These are phyloP conservation scores for Geosiphon pyriformis DNA, from an alignment of 192 early-diverging fungal species.

Conservation along the genomic window DNA sequence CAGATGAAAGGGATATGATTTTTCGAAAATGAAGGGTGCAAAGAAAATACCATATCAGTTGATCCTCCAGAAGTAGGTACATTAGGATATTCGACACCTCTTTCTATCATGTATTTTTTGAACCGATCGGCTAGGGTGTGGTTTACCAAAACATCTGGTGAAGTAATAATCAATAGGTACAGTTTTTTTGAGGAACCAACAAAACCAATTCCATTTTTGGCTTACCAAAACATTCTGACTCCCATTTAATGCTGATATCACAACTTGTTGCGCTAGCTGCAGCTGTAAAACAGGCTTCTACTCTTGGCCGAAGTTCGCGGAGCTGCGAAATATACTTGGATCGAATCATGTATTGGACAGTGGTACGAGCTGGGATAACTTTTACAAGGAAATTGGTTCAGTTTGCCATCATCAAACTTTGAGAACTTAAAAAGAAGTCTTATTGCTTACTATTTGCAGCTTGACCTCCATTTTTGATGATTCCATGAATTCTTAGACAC, in stretches of 20 bases:
- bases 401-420: not conserved
- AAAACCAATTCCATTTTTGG: not conserved
- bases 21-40: not conserved
- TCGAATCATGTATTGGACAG: conserved; percentile 54
- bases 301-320: conserved; percentile 40
- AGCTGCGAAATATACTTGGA: conserved; percentile 45
- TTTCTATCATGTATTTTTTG: conserved; percentile 37
- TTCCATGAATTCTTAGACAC: conserved; percentile 57
- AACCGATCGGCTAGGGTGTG: conserved; percentile 18
- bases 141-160: conserved; percentile 1
- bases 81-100: conserved; percentile 25
- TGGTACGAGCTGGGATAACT: conserved; percentile 62
- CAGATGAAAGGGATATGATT: not conserved
- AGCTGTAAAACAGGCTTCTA: conserved; percentile 51
- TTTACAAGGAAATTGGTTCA: not conserved
- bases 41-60: conserved; percentile 42
- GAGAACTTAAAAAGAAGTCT: not conserved
- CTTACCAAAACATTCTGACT: conserved; percentile 52
- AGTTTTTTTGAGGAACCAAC: conserved; percentile 21
- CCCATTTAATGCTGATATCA: conserved; percentile 50
- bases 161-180: not conserved
- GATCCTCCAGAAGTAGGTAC: conserved; percentile 38
- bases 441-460: conserved; percentile 33
- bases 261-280: conserved; percentile 67
- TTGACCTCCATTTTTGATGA: conserved; percentile 69